phyloP scores from a whole-genome alignment of 2,329 filamentous ascomycete genomes.

The Sclerotinia subarctica region DNA sequence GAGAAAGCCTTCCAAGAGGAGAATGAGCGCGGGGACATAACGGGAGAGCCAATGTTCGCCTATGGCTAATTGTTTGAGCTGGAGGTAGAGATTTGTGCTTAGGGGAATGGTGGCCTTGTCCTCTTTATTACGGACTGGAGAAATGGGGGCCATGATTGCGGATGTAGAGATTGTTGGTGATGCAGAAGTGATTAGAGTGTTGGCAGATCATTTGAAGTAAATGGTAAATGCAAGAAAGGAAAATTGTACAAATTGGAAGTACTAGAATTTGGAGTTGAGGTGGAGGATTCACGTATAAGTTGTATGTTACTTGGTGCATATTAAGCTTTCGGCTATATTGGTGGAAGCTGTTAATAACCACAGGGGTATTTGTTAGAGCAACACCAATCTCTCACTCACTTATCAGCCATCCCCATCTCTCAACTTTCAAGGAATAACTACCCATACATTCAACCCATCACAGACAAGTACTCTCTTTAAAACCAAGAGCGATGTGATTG shows the following conservation, averaged over 20 bases:
- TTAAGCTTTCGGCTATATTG: constrained; percentile 1
- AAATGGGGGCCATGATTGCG: neutral
- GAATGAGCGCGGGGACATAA: constrained; percentile 31
- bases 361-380: neutral
- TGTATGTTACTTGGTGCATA: neutral
- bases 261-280: neutral
- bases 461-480: too few relatives aligned
- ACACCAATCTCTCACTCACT: neutral
- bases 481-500: neutral
- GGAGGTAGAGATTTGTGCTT: constrained; percentile 24
- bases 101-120: neutral
- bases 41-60: constrained; percentile 33
- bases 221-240: neutral
- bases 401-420: neutral
- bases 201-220: neutral
- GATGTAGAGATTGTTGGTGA: neutral
- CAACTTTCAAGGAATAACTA: neutral
- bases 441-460: too few relatives aligned
- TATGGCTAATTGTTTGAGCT: constrained; percentile 32
- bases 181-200: neutral
- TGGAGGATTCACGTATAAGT: neutral
- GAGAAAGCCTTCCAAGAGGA: constrained; percentile 35
- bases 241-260: neutral
- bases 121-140: neutral
- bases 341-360: neutral